Evolutionary conservation across 768 basidiomycete species (phyloP), one percentile per base, ranked within the genome.

Genomic region (Tylopilus sp.): DNA sequence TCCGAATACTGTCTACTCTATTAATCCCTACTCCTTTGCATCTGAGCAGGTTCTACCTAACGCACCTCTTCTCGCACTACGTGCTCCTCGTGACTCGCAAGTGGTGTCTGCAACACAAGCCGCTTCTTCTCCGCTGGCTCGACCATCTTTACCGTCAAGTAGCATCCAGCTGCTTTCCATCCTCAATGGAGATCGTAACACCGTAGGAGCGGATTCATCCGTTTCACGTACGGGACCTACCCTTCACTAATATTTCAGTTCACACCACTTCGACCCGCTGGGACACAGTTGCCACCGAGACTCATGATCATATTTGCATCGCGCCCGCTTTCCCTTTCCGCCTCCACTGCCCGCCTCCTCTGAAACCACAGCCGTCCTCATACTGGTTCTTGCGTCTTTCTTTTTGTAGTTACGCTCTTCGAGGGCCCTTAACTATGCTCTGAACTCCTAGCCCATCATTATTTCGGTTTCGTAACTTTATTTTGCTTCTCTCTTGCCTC

Each of bases 91-190:
- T 17, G 55, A 61, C 47, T 41, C 58, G n/a, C 40, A 59, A 41
- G 51, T 40, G 22, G 49, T 47, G 6, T 47, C 55, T 30, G 44
- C 52, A 15, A 43, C 56, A 38, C 59, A 59, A 21, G 43, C 48
- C 40, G 26, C 47, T 41, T 53, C 44, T 44, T 42, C 57, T 17
- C 52, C 54, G 6, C 57, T 40, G 22, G 56, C 53, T 48, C 62
- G 59, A 40, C 44, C 57, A 18, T 31, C 64, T 21, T 53, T 55
- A 11, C 52, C 58, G 6, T 55, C 64, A 42, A 61, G 64, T 51
- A 65, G 61, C 40, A 57, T 52, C 13, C 67, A 71, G 54, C 35
- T 73, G 33, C 62, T 70, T 49, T 73, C 70, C 23, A 70, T 73
- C 48, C 63, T 72, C 22, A 71, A 71, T 38, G 63, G 63, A 43